A percentile compares a stretch with the other conserved stretches of the same genome.
phyloP scores from a whole-genome alignment of 2,329 filamentous ascomycete species.

The Beauveria australis region DNA sequence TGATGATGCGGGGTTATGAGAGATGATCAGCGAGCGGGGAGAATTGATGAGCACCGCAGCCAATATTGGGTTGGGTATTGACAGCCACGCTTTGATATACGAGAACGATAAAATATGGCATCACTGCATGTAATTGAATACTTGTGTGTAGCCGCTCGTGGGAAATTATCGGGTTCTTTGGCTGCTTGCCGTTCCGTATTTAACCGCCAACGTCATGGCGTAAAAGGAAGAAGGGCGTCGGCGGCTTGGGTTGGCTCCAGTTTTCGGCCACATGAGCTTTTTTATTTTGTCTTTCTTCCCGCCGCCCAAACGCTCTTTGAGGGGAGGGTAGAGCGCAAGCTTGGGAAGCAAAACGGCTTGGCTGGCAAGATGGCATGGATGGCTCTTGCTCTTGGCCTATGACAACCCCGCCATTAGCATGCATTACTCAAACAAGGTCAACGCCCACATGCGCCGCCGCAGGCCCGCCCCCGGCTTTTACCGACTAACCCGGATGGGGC shows the following conservation, averaged over 20 bases:
- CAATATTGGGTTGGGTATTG: background rate
- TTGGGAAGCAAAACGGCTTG: no score
- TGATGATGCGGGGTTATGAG: background rate
- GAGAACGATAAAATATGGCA: no score
- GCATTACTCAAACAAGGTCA: slow-evolving; percentile 10
- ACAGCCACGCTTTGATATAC: background rate
- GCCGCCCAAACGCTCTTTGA: no score
- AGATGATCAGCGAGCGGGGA: background rate
- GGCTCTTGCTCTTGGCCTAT: slow-evolving; percentile 19
- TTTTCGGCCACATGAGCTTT: slow-evolving; percentile 3
- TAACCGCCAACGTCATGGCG: background rate
- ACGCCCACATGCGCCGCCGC: background rate
- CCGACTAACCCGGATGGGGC: slow-evolving; percentile 14
- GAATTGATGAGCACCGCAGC: background rate
- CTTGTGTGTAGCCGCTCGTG: background rate
- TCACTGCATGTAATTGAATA: background rate
- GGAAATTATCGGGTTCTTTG: background rate
- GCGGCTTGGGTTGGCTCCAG: background rate
- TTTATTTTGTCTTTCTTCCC: no score
- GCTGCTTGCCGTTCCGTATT: no score
- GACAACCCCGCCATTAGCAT: slow-evolving; percentile 26
- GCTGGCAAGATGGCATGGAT: no score
- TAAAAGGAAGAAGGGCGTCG: background rate
- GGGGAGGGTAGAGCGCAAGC: no score
- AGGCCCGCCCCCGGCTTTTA: slow-evolving; percentile 17